Base-by-base conservation (phyloP, 169 alveolate genomes). In the Eimeria sp. region DNA sequence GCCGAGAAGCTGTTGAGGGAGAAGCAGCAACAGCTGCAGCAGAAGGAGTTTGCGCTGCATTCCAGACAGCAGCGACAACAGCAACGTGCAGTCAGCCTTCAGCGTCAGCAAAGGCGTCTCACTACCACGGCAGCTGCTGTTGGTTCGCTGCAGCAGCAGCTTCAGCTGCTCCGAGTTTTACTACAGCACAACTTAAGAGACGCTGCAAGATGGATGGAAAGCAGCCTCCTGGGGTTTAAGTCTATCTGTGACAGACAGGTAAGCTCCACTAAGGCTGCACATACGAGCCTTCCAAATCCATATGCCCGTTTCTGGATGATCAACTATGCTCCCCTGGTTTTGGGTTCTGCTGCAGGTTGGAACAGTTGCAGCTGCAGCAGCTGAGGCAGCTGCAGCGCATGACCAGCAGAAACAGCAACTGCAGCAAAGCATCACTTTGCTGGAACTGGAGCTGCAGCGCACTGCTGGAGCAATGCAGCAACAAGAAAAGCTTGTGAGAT, bases 131-230 rank as follows among this genome's bases (percentile, higher is more conserved):
- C 93, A 43, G 93, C 82, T 6, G 82, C 58, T 43, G 93, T 86
- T 34, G 61, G 63, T 16, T 80, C 58, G 63, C 20, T 86, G 76
- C 76, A 63, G 93, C 93, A 86, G 65, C 93, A 86, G 93, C 93
- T 57, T n/a, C 82, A 63, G 54, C 61, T 86, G n/a, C 82, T 86
- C 93, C 80, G 76, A 43, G 73, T 54, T 9, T 18, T 51, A 57
- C 54, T 82, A 18, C 67, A 82, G 70, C 90, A 82, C 43, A 82
- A 54, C 70, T 20, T 82, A 51, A 45, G 73, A 54, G 90, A 82
- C 54, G 90, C 90, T 51, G 90, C 90, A 43, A 82, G 22, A 14
- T 82, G 90, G 90, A 82, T 82, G 70, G 90, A 82, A 51, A 57
- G 14, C 90, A 82, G 90, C 73, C 90, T 82, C 4, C 10, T 51